A percentile compares a stretch with the other conserved stretches of the same genome.
phyloP scores from a whole-genome alignment of 495 filamentous ascomycete genomes.

The Patellaria atrata region DNA sequence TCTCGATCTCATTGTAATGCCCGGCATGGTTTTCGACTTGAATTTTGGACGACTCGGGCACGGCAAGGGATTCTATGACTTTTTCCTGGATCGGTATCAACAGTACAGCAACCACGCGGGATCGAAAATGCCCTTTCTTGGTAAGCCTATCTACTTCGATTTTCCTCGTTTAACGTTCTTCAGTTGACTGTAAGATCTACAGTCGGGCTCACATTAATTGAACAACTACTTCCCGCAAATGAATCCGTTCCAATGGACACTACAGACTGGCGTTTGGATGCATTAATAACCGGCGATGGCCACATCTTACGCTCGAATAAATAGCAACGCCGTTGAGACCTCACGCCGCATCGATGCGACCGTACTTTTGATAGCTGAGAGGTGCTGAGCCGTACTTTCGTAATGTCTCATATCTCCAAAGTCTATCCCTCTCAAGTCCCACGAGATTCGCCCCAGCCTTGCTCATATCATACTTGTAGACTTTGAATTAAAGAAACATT shows the following conservation, averaged over 20 bases:
- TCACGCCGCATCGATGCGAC: too few species aligned
- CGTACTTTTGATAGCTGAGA: too few species aligned
- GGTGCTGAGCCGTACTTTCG: too few species aligned
- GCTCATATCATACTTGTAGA: slow-evolving; percentile 28
- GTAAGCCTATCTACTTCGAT: slow-evolving; percentile 36
- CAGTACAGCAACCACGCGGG: slow-evolving; percentile 28
- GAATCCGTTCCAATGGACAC: slow-evolving; percentile 50
- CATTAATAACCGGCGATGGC: slow-evolving; percentile 47
- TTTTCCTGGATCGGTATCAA: slow-evolving; percentile 51
- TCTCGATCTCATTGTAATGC: slow-evolving; percentile 80
- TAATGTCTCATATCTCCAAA: too few species aligned
- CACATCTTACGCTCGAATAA: slow-evolving; percentile 12
- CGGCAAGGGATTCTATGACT: slow-evolving; percentile 95
- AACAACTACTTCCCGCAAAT: slow-evolving; percentile 58
- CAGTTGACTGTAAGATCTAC: too few species aligned
- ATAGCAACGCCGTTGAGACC: too few species aligned
- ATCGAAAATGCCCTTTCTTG: slow-evolving; percentile 47
- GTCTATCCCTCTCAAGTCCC: too few species aligned
- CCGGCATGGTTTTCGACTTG: slow-evolving; percentile 81
- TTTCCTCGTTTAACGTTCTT: too few species aligned
- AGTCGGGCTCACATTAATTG: slow-evolving; percentile 74
- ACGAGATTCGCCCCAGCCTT: too few species aligned
- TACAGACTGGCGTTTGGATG: slow-evolving; percentile 53
- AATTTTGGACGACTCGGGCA: slow-evolving; percentile 70
- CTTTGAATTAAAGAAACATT: slow-evolving; percentile 92